A percentile compares a stretch with the other conserved stretches of the same genome.
Conservation (phyloP, 176 grass and related monocot genomes). For the Dactylis glomerata region DNA sequence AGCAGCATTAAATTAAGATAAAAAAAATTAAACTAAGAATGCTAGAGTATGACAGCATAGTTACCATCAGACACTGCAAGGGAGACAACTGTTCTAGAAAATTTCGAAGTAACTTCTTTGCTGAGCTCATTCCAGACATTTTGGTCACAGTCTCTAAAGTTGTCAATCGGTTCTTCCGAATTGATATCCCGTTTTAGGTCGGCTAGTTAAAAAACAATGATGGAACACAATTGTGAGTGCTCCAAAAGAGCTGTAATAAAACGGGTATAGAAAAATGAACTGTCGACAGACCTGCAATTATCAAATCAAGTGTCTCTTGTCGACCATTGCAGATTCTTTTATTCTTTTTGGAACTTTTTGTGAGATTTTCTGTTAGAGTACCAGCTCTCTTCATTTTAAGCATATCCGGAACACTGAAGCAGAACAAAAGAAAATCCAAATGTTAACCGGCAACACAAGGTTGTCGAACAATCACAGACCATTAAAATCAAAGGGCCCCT, state of each 20-base stretch:
- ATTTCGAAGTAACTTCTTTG: not conserved
- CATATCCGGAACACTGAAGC: too few relatives aligned
- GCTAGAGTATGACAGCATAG: not conserved
- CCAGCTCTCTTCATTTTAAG: too few relatives aligned
- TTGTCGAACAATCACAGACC: too few relatives aligned
- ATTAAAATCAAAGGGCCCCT: too few relatives aligned
- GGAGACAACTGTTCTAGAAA: not conserved
- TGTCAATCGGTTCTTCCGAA: not conserved
- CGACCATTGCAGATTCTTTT: not conserved
- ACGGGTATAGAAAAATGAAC: not conserved
- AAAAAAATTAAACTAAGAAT: not conserved
- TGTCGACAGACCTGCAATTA: not conserved
- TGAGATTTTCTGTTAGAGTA: not conserved
- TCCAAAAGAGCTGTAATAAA: not conserved
- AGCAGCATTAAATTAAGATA: not conserved
- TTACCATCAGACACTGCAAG: not conserved
- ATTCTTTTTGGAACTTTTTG: not conserved
- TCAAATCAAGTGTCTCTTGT: not conserved
- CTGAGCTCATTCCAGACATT: not conserved
- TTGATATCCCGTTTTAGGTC: not conserved
- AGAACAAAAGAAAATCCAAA: too few relatives aligned
- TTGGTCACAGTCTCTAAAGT: not conserved
- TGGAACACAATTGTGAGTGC: not conserved
- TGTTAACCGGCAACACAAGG: too few relatives aligned
- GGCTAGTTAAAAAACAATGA: not conserved